These are phyloP conservation scores for Escovopsis weberi DNA, from an alignment of 2,329 filamentous ascomycete genomes.

Conservation along the genomic window DNA sequence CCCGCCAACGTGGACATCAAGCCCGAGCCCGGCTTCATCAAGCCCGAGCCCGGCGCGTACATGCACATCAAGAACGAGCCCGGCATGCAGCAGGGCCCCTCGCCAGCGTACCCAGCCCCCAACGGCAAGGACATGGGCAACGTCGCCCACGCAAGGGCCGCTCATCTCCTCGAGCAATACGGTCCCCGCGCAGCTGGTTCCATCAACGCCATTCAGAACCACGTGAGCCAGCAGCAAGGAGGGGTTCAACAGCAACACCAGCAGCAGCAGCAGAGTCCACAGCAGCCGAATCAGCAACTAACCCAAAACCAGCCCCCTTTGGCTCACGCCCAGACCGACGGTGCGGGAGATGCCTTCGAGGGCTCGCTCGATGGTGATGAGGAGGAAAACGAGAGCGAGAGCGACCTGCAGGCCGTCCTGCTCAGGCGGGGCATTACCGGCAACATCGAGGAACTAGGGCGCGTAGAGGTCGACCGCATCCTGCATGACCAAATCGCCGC, in stretches of 20 bases:
- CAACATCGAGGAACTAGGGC: conserved; percentile 39
- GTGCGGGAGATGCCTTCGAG: conserved; percentile 39
- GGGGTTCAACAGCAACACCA: conserved; percentile 12
- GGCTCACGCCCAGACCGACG: conserved; percentile 54
- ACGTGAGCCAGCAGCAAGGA: conserved; percentile 18
- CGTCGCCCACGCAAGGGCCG: conserved; percentile 39
- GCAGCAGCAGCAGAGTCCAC: conserved; percentile 12
- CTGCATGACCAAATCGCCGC: conserved; percentile 55
- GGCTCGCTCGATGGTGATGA: background rate
- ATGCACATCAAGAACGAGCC: conserved; percentile 30
- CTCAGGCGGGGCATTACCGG: conserved; percentile 40
- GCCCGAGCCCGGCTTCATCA: conserved; percentile 29
- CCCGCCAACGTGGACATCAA: conserved; percentile 24
- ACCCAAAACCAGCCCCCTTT: conserved; percentile 19
- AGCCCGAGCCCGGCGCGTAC: conserved; percentile 31
- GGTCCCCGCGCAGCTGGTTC: conserved; percentile 50
- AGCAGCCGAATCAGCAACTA: conserved; percentile 12
- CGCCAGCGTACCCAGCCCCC: conserved; percentile 19
- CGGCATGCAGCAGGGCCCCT: conserved; percentile 17
- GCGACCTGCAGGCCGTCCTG: conserved; percentile 43
- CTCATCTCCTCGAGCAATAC: conserved; percentile 44
- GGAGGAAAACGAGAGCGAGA: conserved; percentile 27
- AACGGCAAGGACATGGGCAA: conserved; percentile 20
- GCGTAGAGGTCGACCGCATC: conserved; percentile 51
- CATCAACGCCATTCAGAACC: conserved; percentile 45